Evolutionary conservation across 2,329 filamentous ascomycete species (phyloP).

Genomic region (Aspergillus sojae): DNA sequence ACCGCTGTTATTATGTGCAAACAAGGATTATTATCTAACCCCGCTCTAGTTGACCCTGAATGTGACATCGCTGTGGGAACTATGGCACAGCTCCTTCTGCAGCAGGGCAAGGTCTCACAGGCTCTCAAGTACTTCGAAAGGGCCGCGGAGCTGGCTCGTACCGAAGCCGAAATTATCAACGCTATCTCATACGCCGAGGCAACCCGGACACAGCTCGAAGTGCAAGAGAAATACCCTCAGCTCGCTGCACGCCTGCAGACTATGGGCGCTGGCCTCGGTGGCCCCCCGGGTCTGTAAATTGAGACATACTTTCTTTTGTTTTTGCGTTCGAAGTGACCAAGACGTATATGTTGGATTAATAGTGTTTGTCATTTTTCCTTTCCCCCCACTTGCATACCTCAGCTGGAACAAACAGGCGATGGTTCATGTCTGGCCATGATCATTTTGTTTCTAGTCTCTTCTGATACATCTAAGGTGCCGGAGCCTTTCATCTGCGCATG

Average conservation of each 20-base stretch:
- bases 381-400: conserved; percentile 3
- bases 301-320: conserved; percentile 17
- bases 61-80: conserved; percentile 98
- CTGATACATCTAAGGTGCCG: conserved; percentile 17
- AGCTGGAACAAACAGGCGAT: conserved; percentile 5
- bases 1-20: neutral
- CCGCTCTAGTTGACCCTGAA: conserved; percentile 82
- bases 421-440: conserved; percentile 9
- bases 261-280: conserved; percentile 52
- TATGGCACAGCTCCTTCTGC: conserved; percentile 95
- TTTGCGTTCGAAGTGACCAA: conserved; percentile 6
- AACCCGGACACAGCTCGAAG: conserved; percentile 91
- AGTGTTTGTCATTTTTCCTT: conserved; percentile 16
- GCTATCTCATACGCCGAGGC: conserved; percentile 96
- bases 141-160: conserved; percentile 89
- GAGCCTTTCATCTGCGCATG: conserved; percentile 26
- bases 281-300: conserved; percentile 37
- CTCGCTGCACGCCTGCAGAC: conserved; percentile 71
- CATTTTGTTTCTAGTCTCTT: conserved; percentile 11
- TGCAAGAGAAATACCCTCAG: conserved; percentile 83
- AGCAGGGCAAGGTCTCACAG: conserved; percentile 95
- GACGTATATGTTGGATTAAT: conserved; percentile 11
- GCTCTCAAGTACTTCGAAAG: conserved; percentile 97
- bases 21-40: conserved; percentile 16
- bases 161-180: conserved; percentile 94